Evolutionary conservation across 345 rosid genomes (phyloP).

Genomic region (Stellera chamaejasme): DNA sequence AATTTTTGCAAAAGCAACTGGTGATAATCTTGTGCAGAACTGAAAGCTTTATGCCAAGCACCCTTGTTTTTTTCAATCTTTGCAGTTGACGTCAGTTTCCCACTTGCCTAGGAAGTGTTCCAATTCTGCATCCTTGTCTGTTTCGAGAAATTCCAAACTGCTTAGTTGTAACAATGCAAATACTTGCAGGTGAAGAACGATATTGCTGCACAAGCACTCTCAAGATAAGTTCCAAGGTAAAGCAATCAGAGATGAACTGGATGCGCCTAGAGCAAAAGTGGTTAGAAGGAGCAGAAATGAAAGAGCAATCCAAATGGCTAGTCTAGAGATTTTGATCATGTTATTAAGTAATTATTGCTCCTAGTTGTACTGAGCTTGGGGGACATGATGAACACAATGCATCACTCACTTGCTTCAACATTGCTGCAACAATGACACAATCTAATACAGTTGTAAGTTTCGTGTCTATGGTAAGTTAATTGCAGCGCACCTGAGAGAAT

Average conservation of each 20-base stretch:
- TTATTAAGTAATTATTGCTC: too few species aligned
- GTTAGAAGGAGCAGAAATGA: slow-evolving; percentile 39
- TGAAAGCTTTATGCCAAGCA: too few species aligned
- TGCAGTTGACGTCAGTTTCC: neutral
- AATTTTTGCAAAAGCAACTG: neutral
- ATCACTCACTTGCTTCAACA: too few species aligned
- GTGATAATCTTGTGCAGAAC: neutral
- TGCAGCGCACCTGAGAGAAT: too few species aligned
- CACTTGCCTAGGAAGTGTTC: neutral
- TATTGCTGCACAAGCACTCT: slow-evolving; percentile 47
- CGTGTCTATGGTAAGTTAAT: too few species aligned
- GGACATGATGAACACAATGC: too few species aligned
- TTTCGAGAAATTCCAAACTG: neutral
- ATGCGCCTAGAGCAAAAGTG: slow-evolving; percentile 66
- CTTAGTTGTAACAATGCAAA: neutral
- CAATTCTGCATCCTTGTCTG: neutral
- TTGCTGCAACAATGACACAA: too few species aligned
- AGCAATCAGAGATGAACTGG: slow-evolving; percentile 10
- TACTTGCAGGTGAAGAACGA: slow-evolving; percentile 48
- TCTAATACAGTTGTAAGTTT: too few species aligned
- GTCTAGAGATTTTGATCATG: slow-evolving; percentile 4
- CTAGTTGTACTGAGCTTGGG: too few species aligned
- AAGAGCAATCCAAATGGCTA: slow-evolving; percentile 42
- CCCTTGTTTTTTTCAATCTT: neutral
- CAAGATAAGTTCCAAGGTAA: slow-evolving; percentile 49